Base-by-base conservation (phyloP, 768 basidiomycete species). In the Artomyces pyxidatus region DNA sequence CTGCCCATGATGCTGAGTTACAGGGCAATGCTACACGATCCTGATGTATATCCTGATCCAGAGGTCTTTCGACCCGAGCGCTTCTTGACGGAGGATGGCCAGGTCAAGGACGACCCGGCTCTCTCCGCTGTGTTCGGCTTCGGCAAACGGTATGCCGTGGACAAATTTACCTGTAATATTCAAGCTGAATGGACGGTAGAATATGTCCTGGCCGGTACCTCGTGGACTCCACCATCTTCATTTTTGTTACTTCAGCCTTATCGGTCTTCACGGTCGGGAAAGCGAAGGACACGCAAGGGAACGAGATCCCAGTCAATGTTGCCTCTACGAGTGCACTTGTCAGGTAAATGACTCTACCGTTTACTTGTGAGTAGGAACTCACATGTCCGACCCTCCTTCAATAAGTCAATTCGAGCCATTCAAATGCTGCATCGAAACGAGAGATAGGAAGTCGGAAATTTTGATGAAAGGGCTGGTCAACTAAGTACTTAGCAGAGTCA, bases 211-310 rank as follows among this genome's bases (percentile, higher is more conserved):
- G 43, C 9, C 43, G 43, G 12, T 29, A 44, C 43, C 25, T 44
- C n/a, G 59, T 50, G 0, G 59, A 61, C 12, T 32, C 49, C 14
- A 53, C 46, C 2, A 30, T 60, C 2, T 61, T 51, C 39, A 38
- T 61, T 7, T 35, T 53, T 16, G 29, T 43, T 0, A 54, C 27
- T 25, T 41, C 55, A 2, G 28, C 54, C 9, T 22, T 55, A 21
- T 45, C 54, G 1, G 32, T 47, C 9, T 56, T 56, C 27, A 26
- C 43, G 14, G 21, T 56, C 3, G 22, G 38, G 12, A 56, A 56
- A 27, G 51, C 54, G 12, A 47, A 47, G 21, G 52, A 56, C 30
- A 17, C 49, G 35, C 21, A 53, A 10, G 48, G 45, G 23, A 4
- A 27, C 19, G 54, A 52, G 1, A 53, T 53, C 9, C 54, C 44